Base-by-base conservation (phyloP, 306 rosid species). In the Prosopis cineraria region DNA sequence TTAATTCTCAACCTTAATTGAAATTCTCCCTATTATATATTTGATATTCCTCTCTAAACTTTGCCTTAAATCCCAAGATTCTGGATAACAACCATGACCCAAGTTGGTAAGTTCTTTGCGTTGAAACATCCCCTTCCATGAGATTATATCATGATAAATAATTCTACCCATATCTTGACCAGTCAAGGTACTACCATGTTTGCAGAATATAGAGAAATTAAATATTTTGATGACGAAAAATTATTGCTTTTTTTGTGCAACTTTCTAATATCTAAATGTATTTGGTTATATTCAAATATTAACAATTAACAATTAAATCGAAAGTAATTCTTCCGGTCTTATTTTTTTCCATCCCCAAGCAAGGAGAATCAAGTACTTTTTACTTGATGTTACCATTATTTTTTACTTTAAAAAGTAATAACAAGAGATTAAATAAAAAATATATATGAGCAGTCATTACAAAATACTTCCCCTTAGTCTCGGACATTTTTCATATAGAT, bases 11-110 rank as follows among this genome's bases (percentile, higher is more conserved):
- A n/a, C n/a, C n/a, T n/a, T n/a, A n/a, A n/a, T n/a, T n/a, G n/a
- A n/a, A n/a, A n/a, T n/a, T n/a, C n/a, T n/a, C n/a, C n/a, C n/a
- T n/a, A n/a, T 6, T 53, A 4, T 55, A 4, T 17, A 19, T 6
- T 5, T 56, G 33, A 55, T 55, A 55, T 56, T 56, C 70, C 70
- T 44, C 76, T 55, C 33, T 63, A 34, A 59, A 74, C 29, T 52
- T 52, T 78, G 39, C 63, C 52, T 48, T 56, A 33, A 75, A 78
- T 64, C 40, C 10, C 66, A 74, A 53, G 68, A 81, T 85, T 69
- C 55, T 19, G 13, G n/a, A 75, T 43, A 75, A 70, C 80, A 78
- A 69, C 45, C 30, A 22, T 9, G 14, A 24, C 62, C 65, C 65
- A 58, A 58, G 65, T 58, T 25, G 64, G 34, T 10, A 56, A 56